Percentiles rank a stretch among this genome's conserved stretches.
phyloP scores from a whole-genome alignment of 2,329 filamentous ascomycete species.

The Tothia fuscella region DNA sequence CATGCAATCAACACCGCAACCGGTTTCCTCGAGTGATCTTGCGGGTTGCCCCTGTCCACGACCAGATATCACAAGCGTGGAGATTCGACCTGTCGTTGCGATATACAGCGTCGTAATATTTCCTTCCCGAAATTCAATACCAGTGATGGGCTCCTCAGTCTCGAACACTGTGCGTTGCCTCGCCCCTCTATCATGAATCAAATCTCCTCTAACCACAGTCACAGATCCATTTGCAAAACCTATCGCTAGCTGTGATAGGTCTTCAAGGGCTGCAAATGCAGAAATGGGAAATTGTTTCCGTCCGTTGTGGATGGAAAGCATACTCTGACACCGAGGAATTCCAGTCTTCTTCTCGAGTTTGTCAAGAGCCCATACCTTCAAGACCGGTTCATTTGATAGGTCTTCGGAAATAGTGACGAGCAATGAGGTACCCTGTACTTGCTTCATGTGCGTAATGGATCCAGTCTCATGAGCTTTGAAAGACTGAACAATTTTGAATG shows the following conservation, averaged over 20 bases:
- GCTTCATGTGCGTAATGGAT: conserved; percentile 81
- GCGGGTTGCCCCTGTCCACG: conserved; percentile 82
- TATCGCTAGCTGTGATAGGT: conserved; percentile 84
- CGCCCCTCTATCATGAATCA: conserved; percentile 89
- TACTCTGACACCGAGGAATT: conserved; percentile 76
- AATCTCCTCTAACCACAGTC: conserved; percentile 81
- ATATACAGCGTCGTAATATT: conserved; percentile 72
- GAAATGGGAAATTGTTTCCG: conserved; percentile 91
- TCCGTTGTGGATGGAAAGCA: conserved; percentile 75
- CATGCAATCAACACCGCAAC: conserved; percentile 93
- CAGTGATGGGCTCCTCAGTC: conserved; percentile 90
- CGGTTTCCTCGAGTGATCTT: conserved; percentile 75
- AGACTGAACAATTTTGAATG: conserved; percentile 74
- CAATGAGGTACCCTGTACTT: conserved; percentile 75
- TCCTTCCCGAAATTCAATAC: conserved; percentile 62
- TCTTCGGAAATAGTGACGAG: conserved; percentile 84
- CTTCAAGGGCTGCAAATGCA: conserved; percentile 75
- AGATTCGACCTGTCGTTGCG: conserved; percentile 75
- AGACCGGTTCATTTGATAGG: conserved; percentile 68
- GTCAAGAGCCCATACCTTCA: conserved; percentile 97
- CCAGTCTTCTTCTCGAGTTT: conserved; percentile 91
- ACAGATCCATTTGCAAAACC: conserved; percentile 95
- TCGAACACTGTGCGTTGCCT: conserved; percentile 93
- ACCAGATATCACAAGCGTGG: conserved; percentile 77
- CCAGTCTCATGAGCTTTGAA: conserved; percentile 78